Evolutionary conservation across 1,284 basidiomycete genomes (phyloP).

Genomic region (Fistulinella staudtii): DNA sequence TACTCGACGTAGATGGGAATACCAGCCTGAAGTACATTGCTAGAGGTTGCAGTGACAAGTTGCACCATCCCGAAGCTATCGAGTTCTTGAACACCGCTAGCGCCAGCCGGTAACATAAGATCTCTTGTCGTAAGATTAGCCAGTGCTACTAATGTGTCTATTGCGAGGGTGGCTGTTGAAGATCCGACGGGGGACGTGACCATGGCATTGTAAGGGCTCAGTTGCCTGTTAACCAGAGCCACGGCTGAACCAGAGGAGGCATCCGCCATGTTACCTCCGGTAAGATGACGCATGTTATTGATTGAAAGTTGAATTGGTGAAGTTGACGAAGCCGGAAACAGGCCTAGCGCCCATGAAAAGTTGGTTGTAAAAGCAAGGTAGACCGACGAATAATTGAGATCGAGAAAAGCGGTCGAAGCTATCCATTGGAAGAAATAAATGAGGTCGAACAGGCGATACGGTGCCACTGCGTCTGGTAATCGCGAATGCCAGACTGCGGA

Average conservation of each 20-base stretch:
- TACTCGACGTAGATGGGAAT: conserved; percentile 79
- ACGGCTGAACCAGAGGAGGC: conserved; percentile 54
- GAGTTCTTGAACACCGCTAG: conserved; percentile 11
- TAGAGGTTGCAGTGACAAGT: conserved; percentile 60
- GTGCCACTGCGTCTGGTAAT: conserved; percentile 45
- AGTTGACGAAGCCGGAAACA: conserved; percentile 60
- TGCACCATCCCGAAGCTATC: conserved; percentile 45
- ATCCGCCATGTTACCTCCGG: conserved; percentile 72
- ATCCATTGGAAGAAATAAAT: conserved; percentile 82
- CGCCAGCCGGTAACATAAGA: conserved; percentile 1
- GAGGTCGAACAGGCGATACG: conserved; percentile 74
- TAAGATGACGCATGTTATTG: conserved; percentile 73
- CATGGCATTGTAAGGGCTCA: conserved; percentile 70
- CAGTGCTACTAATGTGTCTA: conserved; percentile 10
- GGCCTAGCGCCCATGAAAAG: conserved; percentile 85
- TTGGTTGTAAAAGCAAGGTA: conserved; percentile 81
- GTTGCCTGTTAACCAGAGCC: conserved; percentile 72
- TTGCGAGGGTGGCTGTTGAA: conserved; percentile 1
- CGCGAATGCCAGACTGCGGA: conserved; percentile 67
- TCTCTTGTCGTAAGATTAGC: conserved; percentile 7
- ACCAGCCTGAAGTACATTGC: conserved; percentile 71
- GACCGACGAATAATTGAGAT: conserved; percentile 82
- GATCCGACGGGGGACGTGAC: conserved; percentile 1
- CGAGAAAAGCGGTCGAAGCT: conserved; percentile 71
- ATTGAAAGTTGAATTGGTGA: conserved; percentile 75